A percentile compares a stretch with the other conserved stretches of the same genome.
Conservation (phyloP, 106 monocot species). For the Vanilla planifolia region DNA sequence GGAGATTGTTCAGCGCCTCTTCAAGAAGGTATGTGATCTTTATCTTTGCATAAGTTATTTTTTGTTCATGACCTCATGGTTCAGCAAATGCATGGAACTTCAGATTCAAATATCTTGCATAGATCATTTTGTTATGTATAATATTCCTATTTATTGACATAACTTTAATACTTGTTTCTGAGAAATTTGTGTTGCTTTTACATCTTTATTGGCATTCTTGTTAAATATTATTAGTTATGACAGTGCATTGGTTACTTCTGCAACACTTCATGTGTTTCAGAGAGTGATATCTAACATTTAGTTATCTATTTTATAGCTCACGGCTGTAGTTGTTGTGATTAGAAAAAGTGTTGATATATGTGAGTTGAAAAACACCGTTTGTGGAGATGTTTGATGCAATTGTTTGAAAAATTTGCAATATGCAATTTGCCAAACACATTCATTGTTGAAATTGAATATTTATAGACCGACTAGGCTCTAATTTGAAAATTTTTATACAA, state of each 20-base stretch:
- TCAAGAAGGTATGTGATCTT: slow-evolving; percentile 40
- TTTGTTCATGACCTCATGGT: neutral
- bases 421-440: too few species aligned
- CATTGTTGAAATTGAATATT: too few species aligned
- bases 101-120: neutral
- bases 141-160: neutral
- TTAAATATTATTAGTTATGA: neutral
- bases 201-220: neutral
- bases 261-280: too few species aligned
- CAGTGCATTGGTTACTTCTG: neutral
- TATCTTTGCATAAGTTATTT: neutral
- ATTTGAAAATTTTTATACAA: too few species aligned
- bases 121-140: neutral
- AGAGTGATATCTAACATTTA: too few species aligned
- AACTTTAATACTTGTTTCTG: neutral
- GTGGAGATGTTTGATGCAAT: too few species aligned
- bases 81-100: slow-evolving; percentile 3
- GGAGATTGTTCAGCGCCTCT: slow-evolving; percentile 54
- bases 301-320: too few species aligned
- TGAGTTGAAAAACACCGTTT: too few species aligned
- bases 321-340: too few species aligned
- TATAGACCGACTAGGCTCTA: too few species aligned
- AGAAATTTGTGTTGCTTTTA: neutral
- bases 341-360: too few species aligned
- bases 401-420: too few species aligned